Evolutionary conservation across 768 basidiomycete genomes (phyloP), one percentile per base, ranked within the genome.

Genomic region (Calocera cornea): DNA sequence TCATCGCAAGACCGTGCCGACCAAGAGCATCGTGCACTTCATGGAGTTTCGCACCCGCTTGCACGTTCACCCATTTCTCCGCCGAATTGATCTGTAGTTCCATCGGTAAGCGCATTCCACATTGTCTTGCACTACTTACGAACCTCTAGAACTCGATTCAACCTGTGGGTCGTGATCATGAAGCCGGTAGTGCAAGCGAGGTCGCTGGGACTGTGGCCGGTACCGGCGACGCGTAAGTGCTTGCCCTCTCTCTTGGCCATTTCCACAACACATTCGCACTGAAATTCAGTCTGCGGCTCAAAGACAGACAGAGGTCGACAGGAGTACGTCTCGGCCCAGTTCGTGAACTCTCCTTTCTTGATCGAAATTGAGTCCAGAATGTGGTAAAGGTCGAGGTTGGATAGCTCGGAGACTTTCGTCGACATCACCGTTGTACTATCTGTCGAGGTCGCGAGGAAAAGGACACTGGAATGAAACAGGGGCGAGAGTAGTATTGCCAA

Each of bases 181-280:
- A 85, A 94, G 10, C 87, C 91, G 65, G 79, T 82, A 0, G 94
- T 97, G 77, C 93, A 97, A 0, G 92, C 90, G 64, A 98, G 81
- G 78, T 99, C 95, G 73, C 87, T 90, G 24, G 95, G 95, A 68
- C 89, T 91, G 78, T 97, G 95, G 1, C 95, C 95, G 16, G 92
- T 85, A 12, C 93, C 95, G 14, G 87, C 88, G 0, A 90, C 89
- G 66, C 93, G 86, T 36, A 98, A 81, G 22, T 83, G 80, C 73
- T 83, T 85, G 17, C 82, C 78, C 74, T 93, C 85, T 47, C 88
- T 80, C 19, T 86, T 80, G 0, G 93, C 93, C 27, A 93, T 85
- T 73, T 91, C 90, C 31, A 98, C 80, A 54, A 95, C 80, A 71
- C 85, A 82, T 47, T 82, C 80, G 73, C 92, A 89, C 38, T 97